phyloP scores from a whole-genome alignment of 305 asterid genomes.

The Fraxinus sp. region DNA sequence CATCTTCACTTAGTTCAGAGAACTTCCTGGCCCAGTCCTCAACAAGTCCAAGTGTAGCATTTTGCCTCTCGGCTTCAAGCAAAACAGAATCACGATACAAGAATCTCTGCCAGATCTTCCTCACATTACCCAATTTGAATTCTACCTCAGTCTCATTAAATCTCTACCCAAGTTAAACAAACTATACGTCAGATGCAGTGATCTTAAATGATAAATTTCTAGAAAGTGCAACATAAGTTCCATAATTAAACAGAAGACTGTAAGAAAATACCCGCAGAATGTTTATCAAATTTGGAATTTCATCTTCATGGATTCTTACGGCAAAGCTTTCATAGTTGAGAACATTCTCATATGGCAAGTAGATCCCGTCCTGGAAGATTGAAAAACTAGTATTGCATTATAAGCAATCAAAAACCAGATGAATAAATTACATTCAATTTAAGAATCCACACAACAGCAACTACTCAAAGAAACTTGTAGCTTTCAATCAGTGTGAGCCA shows the following conservation, averaged over 20 bases:
- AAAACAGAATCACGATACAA: conserved; percentile 72
- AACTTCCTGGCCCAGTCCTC: conserved; percentile 68
- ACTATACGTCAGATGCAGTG: neutral
- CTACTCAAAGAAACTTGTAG: neutral
- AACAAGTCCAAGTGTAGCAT: conserved; percentile 42
- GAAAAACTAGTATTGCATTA: neutral
- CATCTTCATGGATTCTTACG: conserved; percentile 82
- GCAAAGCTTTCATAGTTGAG: conserved; percentile 90
- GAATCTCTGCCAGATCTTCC: conserved; percentile 88
- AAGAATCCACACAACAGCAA: neutral
- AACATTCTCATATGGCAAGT: conserved; percentile 85
- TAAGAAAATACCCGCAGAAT: conserved; percentile 67
- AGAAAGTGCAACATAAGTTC: neutral
- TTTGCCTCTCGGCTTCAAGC: conserved; percentile 91
- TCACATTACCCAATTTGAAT: conserved; percentile 67
- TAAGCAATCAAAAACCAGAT: neutral
- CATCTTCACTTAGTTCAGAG: conserved; percentile 65
- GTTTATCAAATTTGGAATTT: conserved; percentile 69
- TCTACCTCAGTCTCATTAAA: conserved; percentile 76
- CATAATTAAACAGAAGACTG: conserved; percentile 9
- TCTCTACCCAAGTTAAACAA: conserved; percentile 39
- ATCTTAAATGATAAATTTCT: neutral
- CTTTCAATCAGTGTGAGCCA: neutral
- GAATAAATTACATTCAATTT: neutral
- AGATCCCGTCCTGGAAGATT: conserved; percentile 74